A percentile compares a stretch with the other conserved stretches of the same genome.
Conservation (phyloP, 306 rosid genomes). For the Ormosia emarginata region DNA sequence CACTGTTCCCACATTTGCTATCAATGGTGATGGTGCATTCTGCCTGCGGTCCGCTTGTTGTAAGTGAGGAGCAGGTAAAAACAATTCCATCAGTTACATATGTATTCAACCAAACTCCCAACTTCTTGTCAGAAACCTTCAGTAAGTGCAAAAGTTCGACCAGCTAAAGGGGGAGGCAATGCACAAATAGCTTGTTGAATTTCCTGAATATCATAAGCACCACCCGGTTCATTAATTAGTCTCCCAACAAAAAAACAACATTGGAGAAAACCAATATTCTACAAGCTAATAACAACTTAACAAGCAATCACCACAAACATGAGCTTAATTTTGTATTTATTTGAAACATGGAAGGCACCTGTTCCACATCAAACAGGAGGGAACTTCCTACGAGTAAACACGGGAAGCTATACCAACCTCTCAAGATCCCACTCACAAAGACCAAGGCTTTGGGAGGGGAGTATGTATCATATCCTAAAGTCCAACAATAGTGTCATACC, state of each 20-base stretch:
- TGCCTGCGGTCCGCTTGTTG: not conserved
- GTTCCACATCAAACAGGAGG: not conserved
- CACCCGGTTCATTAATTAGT: not conserved
- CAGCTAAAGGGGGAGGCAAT: conserved; percentile 61
- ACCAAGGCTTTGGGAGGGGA: not conserved
- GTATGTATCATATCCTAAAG: not conserved
- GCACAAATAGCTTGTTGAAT: conserved; percentile 66
- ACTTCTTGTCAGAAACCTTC: conserved; percentile 61
- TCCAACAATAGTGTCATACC: conserved; percentile 39
- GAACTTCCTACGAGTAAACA: not conserved
- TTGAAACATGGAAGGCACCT: conserved; percentile 11
- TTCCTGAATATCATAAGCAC: conserved; percentile 52
- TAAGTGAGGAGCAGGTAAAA: not conserved
- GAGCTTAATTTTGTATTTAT: not conserved
- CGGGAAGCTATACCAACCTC: not conserved
- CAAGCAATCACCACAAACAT: not conserved
- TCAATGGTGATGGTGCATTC: not conserved
- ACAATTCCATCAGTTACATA: not conserved
- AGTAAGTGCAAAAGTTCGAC: conserved; percentile 72
- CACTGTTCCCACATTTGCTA: conserved; percentile 10
- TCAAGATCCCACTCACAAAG: not conserved
- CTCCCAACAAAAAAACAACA: not conserved
- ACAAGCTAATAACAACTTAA: not conserved
- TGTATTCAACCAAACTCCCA: not conserved
- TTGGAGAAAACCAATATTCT: not conserved